Base-by-base conservation (phyloP, 2,329 filamentous ascomycete species). In the Tolypocladium pustulatum region DNA sequence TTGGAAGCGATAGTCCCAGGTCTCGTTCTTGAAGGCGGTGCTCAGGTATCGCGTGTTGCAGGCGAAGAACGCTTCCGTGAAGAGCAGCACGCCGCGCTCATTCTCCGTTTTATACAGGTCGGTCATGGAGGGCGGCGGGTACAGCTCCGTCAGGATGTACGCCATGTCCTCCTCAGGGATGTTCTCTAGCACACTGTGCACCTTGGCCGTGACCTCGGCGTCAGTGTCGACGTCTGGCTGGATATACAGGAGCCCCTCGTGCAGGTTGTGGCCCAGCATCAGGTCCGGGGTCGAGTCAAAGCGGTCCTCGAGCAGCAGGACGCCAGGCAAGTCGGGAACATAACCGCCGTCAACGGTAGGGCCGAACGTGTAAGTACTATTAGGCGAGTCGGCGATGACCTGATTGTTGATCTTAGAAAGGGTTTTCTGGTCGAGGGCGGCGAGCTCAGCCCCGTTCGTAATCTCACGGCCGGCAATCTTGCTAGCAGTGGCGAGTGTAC, bases 31-130 rank as follows among this genome's bases (percentile, higher is more conserved):
- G 68, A 71, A 78, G 8, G 75, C 80, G 4, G 67, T 71, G 59
- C 73, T 72, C 5, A 83, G 69, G 62, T 74, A 80, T 63, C 76
- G 72, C 10, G 78, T 76, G 66, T 83, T 81, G 73, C 81, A 84
- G 30, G 67, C 70, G 63, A 81, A 78, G 59, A 68, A 59, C 1
- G 64, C 56, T 58, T 83, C 81, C 12, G 72, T 64, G 49, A 75
- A 64, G 15, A 77, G 65, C 0, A 75, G 67, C 13, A 68, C 63
- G 1, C 70, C 69, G 20, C 80, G 75, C 13, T 65, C 67, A 60
- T 56, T 51, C 10, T 61, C 40, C 4, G 40, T 53, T 10, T 43
- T 53, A 57, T 61, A 64, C 46, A 51, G 27, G 9, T 36, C 53
- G 3, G 51, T 51, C 30, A 55, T n/a, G 32, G 57, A 25, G 27